A percentile compares a stretch with the other conserved stretches of the same genome.
Evolutionary conservation across 768 basidiomycete species (phyloP).

Genomic region (Rossbeevera mucosa): DNA sequence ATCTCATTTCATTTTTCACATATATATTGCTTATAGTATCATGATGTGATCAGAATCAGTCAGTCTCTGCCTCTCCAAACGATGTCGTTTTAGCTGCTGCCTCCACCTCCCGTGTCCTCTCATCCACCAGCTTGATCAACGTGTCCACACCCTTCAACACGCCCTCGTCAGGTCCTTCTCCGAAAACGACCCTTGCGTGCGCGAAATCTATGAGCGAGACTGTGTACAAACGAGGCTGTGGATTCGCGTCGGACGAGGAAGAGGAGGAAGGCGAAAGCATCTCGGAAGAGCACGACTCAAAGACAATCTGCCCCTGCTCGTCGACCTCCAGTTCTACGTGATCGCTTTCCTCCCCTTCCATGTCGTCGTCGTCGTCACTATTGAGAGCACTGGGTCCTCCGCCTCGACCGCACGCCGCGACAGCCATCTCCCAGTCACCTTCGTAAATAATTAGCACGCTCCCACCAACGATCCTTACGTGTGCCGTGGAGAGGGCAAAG

Average conservation of each 20-base stretch:
- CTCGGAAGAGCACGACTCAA: constrained; percentile 20
- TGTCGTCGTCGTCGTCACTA: constrained; percentile 31
- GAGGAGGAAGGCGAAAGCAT: constrained; percentile 35
- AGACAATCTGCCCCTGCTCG: constrained; percentile 21
- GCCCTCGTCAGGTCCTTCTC: constrained; percentile 74
- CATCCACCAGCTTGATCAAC: constrained; percentile 55
- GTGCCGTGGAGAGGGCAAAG: constrained; percentile 44
- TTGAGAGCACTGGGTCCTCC: constrained; percentile 15
- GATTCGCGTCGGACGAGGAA: constrained; percentile 30
- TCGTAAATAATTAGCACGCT: constrained; percentile 84
- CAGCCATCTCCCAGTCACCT: constrained; percentile 44
- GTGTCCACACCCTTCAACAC: constrained; percentile 73
- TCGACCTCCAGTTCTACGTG: constrained; percentile 36
- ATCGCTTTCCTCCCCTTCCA: constrained; percentile 35
- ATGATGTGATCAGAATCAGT: too few species aligned
- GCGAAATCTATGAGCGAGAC: constrained; percentile 94
- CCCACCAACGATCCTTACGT: constrained; percentile 78
- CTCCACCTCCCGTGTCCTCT: constrained; percentile 44
- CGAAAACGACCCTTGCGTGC: constrained; percentile 66
- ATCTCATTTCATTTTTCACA: not conserved
- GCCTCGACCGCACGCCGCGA: constrained; percentile 34
- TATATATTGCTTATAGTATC: too few species aligned
- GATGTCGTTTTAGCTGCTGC: not conserved
- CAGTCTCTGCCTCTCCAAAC: not conserved
- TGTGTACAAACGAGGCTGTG: constrained; percentile 34